Base-by-base conservation (phyloP, 2,329 filamentous ascomycete genomes). In the Polytolypa hystricis region DNA sequence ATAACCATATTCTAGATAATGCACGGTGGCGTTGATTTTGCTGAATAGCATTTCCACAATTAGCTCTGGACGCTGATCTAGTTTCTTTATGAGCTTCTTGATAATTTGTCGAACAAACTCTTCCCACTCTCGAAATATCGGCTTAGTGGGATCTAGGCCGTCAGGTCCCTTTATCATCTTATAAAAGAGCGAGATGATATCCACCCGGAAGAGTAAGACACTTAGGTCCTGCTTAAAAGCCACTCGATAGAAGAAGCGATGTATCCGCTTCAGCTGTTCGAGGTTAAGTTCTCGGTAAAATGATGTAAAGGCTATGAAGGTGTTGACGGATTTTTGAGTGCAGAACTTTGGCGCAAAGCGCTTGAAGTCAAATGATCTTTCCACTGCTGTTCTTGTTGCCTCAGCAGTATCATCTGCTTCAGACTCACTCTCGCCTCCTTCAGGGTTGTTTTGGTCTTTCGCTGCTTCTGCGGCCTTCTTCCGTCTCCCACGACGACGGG, bases 221-320 rank as follows among this genome's bases (percentile, higher is more conserved):
- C 79, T 79, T 65, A 91, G 79, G 31, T 95, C 84, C 58, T 93
- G 83, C 62, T 96, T 98, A 67, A 96, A 96, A 0, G 86, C 86
- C 8, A 93, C 71, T 0, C 89, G 80, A 53, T 96, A 93, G 52
- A 98, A 87, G 58, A 89, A 98, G 5, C 91, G 81, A 61, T 96
- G 91, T 9, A 81, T 81, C 4, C 91, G 78, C 64, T 96, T 96
- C 25, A 96, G 66, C 55, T 98, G 91, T 25, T 77, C 69, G 2
- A 77, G 68, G 35, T 77, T 73, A 8, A 98, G 70, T 45, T 98
- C 91, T 27, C 69, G 71, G 60, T 93, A 95, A 60, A 78, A 89
- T 31, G 71, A 74, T 1, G 79, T 77, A 44, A 95, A 86, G 3
- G 75, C 69, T 19, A 93, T 71, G 54, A 94, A 98, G 0, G 89